Evolutionary conservation across 306 rosid species (phyloP), one percentile per base, ranked within the genome.

Genomic region (Lathyrus tuberosus): DNA sequence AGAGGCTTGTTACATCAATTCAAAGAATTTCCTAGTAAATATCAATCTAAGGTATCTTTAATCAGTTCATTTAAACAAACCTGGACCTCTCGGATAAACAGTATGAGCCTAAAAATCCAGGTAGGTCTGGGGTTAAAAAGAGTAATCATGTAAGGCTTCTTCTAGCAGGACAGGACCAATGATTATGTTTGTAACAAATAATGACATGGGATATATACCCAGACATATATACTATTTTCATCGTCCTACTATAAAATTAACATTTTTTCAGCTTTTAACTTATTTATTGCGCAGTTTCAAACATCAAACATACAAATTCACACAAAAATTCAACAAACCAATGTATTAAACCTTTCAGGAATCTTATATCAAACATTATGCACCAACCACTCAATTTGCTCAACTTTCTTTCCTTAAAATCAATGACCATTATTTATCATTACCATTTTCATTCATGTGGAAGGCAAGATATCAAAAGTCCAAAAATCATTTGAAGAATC

Each of bases 321-420:
- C 26, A 10, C 66, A 31, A 60, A 41, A 16, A 75, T 24, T 65
- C 62, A 70, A 57, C 65, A 28, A 15, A 58, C 58, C 16, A 41
- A 46, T 64, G 61, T 11, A 58, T 70, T 20, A 70, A 54, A 49
- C 64, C 51, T 63, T 62, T 63, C 26, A 57, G 17, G 44, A 63
- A 44, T 18, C 41, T 69, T 40, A 26, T 4, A 26, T 26, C 30
- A 3, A 63, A 26, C 14, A 15, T 33, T 28, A 48, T 22, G 42
- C 17, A 69, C 22, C 58, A 40, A 51, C 71, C 11, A 30, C 38
- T 47, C 43, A 69, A 69, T 63, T 31, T 31, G 38, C 72, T 46
- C 53, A 73, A 62, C 47, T 43, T 26, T 48, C 68, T 53, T 41
- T n/a, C 49, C 60, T 61, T 33, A 47, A 74, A 69, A 63, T 56